Percentiles rank a stretch among this genome's conserved stretches.
Evolutionary conservation across 2,329 filamentous ascomycete species (phyloP).

Genomic region (Nigrospora osmanthi): DNA sequence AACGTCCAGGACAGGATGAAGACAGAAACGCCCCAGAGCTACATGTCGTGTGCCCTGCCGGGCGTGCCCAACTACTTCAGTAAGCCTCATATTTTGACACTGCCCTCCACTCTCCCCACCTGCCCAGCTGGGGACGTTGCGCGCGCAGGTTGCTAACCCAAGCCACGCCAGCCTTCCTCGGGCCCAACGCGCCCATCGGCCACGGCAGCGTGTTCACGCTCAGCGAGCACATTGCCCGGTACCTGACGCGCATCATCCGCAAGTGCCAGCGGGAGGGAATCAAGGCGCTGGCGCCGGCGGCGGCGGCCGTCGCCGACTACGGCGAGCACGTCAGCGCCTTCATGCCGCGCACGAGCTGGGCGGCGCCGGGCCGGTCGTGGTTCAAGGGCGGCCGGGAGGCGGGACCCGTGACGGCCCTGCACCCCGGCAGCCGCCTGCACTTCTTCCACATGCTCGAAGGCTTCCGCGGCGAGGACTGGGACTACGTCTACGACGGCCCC

Average conservation of each 20-base stretch:
- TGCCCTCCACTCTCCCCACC: too few relatives aligned
- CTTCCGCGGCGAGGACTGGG: slow-evolving; percentile 44
- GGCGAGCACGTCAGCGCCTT: slow-evolving; percentile 38
- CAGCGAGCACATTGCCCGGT: slow-evolving; percentile 42
- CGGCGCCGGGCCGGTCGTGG: slow-evolving; percentile 39
- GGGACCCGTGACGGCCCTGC: slow-evolving; percentile 39
- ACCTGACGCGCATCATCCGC: slow-evolving; percentile 37
- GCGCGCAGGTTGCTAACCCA: slow-evolving; percentile 1
- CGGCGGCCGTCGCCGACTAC: slow-evolving; percentile 41
- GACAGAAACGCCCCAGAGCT: slow-evolving; percentile 34
- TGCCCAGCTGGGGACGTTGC: too few relatives aligned
- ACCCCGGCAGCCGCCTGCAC: slow-evolving; percentile 42
- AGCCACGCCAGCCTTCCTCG: slow-evolving; percentile 35
- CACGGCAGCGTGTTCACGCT: slow-evolving; percentile 44
- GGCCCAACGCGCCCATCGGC: slow-evolving; percentile 42
- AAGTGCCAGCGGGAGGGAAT: slow-evolving; percentile 45
- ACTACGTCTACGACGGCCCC: slow-evolving; percentile 34
- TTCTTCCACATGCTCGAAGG: slow-evolving; percentile 45
- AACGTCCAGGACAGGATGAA: slow-evolving; percentile 43
- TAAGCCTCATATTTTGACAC: slow-evolving; percentile 19
- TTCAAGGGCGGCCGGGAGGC: slow-evolving; percentile 37
- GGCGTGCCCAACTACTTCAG: slow-evolving; percentile 49
- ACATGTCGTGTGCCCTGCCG: slow-evolving; percentile 45
- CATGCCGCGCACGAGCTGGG: slow-evolving; percentile 47
- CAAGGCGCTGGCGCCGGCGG: slow-evolving; percentile 34